Percentiles rank a stretch among this genome's conserved stretches.
These are phyloP conservation scores for Boletus edulis DNA, from an alignment of 768 basidiomycete species.

Conservation along the genomic window DNA sequence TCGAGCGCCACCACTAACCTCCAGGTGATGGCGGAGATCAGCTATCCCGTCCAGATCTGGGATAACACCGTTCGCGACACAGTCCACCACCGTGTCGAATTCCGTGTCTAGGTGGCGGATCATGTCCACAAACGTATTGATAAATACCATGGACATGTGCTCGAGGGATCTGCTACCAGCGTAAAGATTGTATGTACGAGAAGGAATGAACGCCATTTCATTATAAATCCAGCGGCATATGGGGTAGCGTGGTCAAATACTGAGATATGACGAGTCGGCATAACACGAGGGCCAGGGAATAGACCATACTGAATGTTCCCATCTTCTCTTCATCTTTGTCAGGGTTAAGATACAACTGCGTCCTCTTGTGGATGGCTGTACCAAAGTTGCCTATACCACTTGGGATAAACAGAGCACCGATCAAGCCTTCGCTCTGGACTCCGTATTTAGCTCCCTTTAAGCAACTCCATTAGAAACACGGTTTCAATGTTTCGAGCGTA, in stretches of 20 bases:
- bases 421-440: slow-evolving; percentile 18
- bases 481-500: background rate
- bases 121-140: background rate
- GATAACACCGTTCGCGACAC: background rate
- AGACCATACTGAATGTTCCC: slow-evolving; percentile 6
- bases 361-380: background rate
- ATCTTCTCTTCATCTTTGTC: slow-evolving; percentile 8
- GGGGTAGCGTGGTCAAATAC: slow-evolving; percentile 8
- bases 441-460: slow-evolving; percentile 44
- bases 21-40: slow-evolving; percentile 2
- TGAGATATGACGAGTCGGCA: background rate
- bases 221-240: slow-evolving; percentile 1
- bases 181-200: slow-evolving; percentile 9
- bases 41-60: background rate
- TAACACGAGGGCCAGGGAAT: no score
- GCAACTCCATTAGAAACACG: background rate
- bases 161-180: slow-evolving; percentile 3
- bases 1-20: background rate
- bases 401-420: slow-evolving; percentile 25
- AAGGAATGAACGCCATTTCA: slow-evolving; percentile 14
- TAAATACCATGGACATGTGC: background rate
- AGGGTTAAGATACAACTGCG: background rate
- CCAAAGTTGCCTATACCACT: slow-evolving; percentile 22
- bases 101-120: background rate
- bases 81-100: background rate